A percentile compares a stretch with the other conserved stretches of the same genome.
Conservation (phyloP, 441 rosid genomes). For the Populus hybrid region DNA sequence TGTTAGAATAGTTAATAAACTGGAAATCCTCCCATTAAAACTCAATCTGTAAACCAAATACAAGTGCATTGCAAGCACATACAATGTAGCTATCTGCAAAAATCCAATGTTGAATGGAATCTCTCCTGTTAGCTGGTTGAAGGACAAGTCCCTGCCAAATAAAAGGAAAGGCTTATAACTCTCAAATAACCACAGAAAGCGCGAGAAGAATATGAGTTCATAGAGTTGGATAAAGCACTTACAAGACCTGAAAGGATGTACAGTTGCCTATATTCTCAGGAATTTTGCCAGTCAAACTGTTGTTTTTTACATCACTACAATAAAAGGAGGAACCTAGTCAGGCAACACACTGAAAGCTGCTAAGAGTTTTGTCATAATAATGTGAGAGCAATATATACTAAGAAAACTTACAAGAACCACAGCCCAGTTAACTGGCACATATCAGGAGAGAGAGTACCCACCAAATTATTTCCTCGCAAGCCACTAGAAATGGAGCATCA, state of each 20-base stretch:
- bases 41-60: background rate
- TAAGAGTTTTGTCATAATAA: background rate
- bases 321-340: constrained; percentile 5
- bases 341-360: background rate
- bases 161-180: constrained; percentile 1
- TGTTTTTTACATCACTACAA: constrained; percentile 82
- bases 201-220: constrained; percentile 2
- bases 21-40: background rate
- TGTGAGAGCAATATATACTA: background rate
- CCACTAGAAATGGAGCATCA: constrained; percentile 41
- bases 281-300: constrained; percentile 87
- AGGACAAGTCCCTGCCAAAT: constrained; percentile 80
- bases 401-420: constrained; percentile 91
- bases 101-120: constrained; percentile 96
- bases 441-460: constrained; percentile 75
- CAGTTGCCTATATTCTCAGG: constrained; percentile 88
- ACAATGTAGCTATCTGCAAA: constrained; percentile 96
- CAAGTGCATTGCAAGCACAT: constrained; percentile 24
- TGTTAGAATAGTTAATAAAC: constrained; percentile 7
- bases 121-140: constrained; percentile 78
- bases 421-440: constrained; percentile 89
- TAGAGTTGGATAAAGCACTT: constrained; percentile 36
- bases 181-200: background rate
- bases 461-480: constrained; percentile 81
- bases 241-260: constrained; percentile 97